A percentile compares a stretch with the other conserved stretches of the same genome.
Evolutionary conservation across 2,329 filamentous ascomycete species (phyloP).

Genomic region (Fusarium setosum): DNA sequence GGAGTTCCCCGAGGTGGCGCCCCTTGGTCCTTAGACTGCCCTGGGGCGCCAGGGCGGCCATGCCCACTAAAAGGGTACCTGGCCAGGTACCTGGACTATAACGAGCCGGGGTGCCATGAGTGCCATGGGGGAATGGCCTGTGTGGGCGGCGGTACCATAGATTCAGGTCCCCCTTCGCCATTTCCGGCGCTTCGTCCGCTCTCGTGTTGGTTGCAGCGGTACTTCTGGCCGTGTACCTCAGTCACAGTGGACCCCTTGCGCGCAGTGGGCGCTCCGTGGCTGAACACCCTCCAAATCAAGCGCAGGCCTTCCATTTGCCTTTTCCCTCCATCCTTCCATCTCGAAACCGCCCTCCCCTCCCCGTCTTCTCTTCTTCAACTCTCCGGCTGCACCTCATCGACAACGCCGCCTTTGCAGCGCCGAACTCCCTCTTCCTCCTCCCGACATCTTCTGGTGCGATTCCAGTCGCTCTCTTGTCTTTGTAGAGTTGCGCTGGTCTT

Average conservation of each 20-base stretch:
- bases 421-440: constrained; percentile 41
- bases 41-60: constrained; percentile 21
- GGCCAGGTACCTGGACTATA: constrained; percentile 12
- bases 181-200: constrained; percentile 27
- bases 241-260: constrained; percentile 40
- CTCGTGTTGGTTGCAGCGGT: constrained; percentile 30
- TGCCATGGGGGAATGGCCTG: constrained; percentile 29
- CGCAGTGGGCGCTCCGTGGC: constrained; percentile 38
- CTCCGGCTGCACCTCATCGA: constrained; percentile 34
- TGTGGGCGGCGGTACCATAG: constrained; percentile 32
- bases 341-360: constrained; percentile 42
- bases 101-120: constrained; percentile 6
- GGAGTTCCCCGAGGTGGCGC: constrained; percentile 34
- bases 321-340: constrained; percentile 43
- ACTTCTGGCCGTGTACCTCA: constrained; percentile 27
- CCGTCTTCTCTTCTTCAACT: constrained; percentile 41
- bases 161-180: constrained; percentile 33
- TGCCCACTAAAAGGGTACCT: constrained; percentile 8
- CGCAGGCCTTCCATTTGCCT: constrained; percentile 32
- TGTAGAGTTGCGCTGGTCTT: constrained; percentile 65
- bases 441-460: constrained; percentile 61
- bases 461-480: constrained; percentile 63
- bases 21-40: constrained; percentile 25
- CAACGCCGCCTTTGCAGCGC: constrained; percentile 44
- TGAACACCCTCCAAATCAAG: constrained; percentile 39